These are phyloP conservation scores for Xylaria cubensis DNA, from an alignment of 495 filamentous ascomycete genomes.

Conservation along the genomic window DNA sequence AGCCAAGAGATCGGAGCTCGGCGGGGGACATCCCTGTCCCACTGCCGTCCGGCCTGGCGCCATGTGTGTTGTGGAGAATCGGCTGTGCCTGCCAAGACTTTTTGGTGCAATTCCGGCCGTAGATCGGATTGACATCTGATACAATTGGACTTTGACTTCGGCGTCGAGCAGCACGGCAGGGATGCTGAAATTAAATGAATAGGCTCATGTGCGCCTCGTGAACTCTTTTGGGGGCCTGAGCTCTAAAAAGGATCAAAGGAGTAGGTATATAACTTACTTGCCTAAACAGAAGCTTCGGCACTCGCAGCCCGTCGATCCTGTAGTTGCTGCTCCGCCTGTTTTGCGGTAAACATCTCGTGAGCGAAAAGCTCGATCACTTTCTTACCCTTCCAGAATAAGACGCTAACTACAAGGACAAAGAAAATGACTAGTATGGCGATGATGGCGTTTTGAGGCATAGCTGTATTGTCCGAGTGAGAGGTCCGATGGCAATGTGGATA, in stretches of 20 bases:
- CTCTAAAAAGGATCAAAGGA: neutral
- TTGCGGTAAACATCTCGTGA: slow-evolving; percentile 25
- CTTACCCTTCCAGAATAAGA: slow-evolving; percentile 25
- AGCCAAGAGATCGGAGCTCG: slow-evolving; percentile 22
- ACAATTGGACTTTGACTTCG: neutral
- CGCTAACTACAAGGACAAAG: slow-evolving; percentile 10
- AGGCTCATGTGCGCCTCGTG: neutral
- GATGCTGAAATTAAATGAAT: neutral
- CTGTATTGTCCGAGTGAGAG: slow-evolving; percentile 1
- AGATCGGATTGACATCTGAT: neutral
- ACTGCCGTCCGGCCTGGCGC: neutral
- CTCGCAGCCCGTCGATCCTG: neutral
- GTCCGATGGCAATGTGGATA: neutral
- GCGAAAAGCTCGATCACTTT: slow-evolving; percentile 24
- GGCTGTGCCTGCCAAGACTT: slow-evolving; percentile 17
- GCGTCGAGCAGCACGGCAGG: neutral
- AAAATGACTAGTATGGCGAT: slow-evolving; percentile 31
- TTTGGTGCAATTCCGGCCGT: neutral
- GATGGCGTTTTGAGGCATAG: slow-evolving; percentile 3
- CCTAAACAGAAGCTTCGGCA: neutral
- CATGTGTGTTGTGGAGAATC: neutral
- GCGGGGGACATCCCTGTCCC: neutral
- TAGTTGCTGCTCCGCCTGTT: slow-evolving; percentile 2
- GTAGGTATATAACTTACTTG: neutral
- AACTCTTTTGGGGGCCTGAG: neutral